phyloP scores from a whole-genome alignment of 2,329 filamentous ascomycete species.

The Colletotrichum lupini region DNA sequence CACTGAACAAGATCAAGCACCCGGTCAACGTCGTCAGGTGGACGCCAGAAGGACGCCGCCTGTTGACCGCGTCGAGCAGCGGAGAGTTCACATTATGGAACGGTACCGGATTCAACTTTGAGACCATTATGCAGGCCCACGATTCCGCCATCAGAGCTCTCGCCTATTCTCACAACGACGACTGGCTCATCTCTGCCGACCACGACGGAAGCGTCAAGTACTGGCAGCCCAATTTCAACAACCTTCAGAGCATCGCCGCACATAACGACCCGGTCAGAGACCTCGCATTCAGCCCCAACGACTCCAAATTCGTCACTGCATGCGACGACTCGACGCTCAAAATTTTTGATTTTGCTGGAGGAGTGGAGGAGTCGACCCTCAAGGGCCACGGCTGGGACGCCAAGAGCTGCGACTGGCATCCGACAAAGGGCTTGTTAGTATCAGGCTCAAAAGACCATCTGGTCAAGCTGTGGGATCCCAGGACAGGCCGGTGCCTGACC shows the following conservation, averaged over 20 bases:
- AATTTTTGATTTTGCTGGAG: constrained; percentile 94
- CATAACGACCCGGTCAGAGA: constrained; percentile 92
- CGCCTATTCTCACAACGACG: constrained; percentile 92
- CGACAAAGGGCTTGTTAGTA: constrained; percentile 90
- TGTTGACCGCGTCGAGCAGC: constrained; percentile 94
- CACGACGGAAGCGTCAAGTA: constrained; percentile 97
- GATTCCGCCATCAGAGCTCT: constrained; percentile 86
- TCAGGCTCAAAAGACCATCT: constrained; percentile 98
- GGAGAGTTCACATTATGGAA: constrained; percentile 99
- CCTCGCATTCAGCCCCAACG: constrained; percentile 91
- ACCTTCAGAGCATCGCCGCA: constrained; percentile 92
- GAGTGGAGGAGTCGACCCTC: constrained; percentile 83
- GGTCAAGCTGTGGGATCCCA: constrained; percentile 98
- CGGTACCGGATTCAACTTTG: constrained; percentile 98
- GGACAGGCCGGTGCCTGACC: constrained; percentile 87
- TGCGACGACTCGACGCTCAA: constrained; percentile 94
- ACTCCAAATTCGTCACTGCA: constrained; percentile 95
- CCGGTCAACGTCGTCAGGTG: constrained; percentile 97
- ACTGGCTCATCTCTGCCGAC: constrained; percentile 96
- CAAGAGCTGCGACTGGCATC: constrained; percentile 98
- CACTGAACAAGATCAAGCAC: constrained; percentile 97
- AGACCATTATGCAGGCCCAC: constrained; percentile 98
- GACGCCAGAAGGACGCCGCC: constrained; percentile 93
- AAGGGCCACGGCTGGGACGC: constrained; percentile 98
- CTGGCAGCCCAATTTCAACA: constrained; percentile 99